A percentile compares a stretch with the other conserved stretches of the same genome.
Conservation (phyloP, 2,329 filamentous ascomycete species). For the Fonsecaea monophora region DNA sequence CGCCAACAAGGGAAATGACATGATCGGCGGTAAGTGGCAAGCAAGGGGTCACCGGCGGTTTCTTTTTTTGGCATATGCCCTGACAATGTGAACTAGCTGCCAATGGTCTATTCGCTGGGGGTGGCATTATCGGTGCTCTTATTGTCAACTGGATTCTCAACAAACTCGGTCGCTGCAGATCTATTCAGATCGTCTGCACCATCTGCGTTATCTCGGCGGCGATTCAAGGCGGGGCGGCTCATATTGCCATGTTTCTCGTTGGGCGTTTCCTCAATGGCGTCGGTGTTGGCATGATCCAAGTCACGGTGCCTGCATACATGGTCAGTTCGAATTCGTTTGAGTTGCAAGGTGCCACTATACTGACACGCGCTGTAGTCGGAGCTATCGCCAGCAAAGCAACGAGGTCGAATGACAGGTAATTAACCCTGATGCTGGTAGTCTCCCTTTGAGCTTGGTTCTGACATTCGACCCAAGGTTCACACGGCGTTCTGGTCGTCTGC, state of each 20-base stretch:
- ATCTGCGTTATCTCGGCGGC: slow-evolving; percentile 32
- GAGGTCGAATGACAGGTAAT: slow-evolving; percentile 26
- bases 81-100: slow-evolving; percentile 25
- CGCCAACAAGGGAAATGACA: slow-evolving; percentile 27
- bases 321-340: slow-evolving; percentile 19
- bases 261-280: slow-evolving; percentile 49
- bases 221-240: slow-evolving; percentile 31
- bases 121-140: slow-evolving; percentile 30
- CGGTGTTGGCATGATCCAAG: slow-evolving; percentile 47
- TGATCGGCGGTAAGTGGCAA: slow-evolving; percentile 28
- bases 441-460: slow-evolving; percentile 9
- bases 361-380: slow-evolving; percentile 23
- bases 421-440: background rate
- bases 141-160: slow-evolving; percentile 34
- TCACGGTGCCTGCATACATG: slow-evolving; percentile 39
- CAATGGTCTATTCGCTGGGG: slow-evolving; percentile 31
- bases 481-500: slow-evolving; percentile 24
- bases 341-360: slow-evolving; percentile 8
- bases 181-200: slow-evolving; percentile 27
- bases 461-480: slow-evolving; percentile 19
- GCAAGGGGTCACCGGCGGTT: slow-evolving; percentile 11
- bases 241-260: slow-evolving; percentile 49
- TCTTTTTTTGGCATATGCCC: slow-evolving; percentile 7
- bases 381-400: slow-evolving; percentile 26
- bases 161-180: slow-evolving; percentile 28